Evolutionary conservation across 768 basidiomycete genomes (phyloP).

Genomic region (Hydnum rufescens): DNA sequence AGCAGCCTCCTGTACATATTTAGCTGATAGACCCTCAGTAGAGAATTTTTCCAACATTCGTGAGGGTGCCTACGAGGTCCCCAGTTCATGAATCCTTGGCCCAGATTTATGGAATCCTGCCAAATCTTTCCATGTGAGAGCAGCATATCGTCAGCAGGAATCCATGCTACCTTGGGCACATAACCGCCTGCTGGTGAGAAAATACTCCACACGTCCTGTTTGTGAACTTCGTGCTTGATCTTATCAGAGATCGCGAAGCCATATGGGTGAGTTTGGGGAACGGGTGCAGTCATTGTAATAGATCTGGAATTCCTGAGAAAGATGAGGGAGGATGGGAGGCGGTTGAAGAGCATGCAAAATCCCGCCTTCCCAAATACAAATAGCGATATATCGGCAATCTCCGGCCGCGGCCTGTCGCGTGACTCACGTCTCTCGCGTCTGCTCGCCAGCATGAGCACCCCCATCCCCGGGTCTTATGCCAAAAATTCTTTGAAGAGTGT

Average conservation of each 20-base stretch:
- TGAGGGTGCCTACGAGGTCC: conserved; percentile 18
- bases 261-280: not conserved
- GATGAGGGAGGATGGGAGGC: not conserved
- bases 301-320: not conserved
- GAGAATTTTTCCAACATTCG: not conserved
- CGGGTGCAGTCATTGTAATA: not conserved
- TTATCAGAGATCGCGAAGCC: not conserved
- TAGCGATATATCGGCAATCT: no score
- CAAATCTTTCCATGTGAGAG: not conserved
- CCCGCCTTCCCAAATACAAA: no score
- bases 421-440: no score
- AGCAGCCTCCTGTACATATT: conserved; percentile 60
- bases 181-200: not conserved
- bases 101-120: conserved; percentile 80
- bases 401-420: no score
- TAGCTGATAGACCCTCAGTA: conserved; percentile 24
- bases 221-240: not conserved
- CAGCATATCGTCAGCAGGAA: not conserved
- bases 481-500: no score
- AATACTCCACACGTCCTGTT: not conserved
- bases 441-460: no score
- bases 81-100: conserved; percentile 91
- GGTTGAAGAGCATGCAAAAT: no score
- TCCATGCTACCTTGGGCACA: not conserved
- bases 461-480: no score